phyloP scores from a whole-genome alignment of 78 protist genomes.

The Dictyostelium intermedium region DNA sequence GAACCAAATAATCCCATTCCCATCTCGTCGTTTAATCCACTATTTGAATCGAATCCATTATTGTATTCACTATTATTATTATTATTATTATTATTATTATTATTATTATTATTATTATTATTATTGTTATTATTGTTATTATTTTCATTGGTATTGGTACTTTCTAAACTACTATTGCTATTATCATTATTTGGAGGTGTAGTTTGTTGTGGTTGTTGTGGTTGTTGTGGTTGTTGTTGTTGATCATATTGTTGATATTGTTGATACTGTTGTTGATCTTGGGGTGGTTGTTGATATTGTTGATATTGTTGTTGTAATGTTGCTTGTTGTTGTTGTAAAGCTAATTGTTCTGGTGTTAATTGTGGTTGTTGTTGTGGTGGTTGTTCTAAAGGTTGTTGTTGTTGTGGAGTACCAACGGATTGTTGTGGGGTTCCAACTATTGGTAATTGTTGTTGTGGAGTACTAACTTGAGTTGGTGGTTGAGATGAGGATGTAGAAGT shows the following conservation, averaged over 20 bases:
- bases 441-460: constrained; percentile 21
- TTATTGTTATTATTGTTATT: neutral
- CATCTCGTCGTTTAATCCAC: neutral
- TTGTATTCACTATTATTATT: neutral
- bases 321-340: neutral
- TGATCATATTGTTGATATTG: neutral
- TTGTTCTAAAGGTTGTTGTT: neutral
- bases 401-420: neutral
- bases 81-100: neutral
- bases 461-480: neutral
- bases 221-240: neutral
- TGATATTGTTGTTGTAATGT: neutral
- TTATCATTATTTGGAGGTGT: neutral
- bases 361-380: neutral
- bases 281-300: neutral
- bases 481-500: neutral
- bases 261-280: neutral
- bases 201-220: neutral
- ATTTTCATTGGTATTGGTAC: neutral
- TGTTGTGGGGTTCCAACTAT: constrained; percentile 2
- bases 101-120: neutral
- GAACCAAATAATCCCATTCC: neutral
- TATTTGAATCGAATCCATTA: neutral
- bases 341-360: neutral
- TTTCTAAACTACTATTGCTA: neutral